Conservation (phyloP, 257 asterid species). For the Phtheirospermum japonicum region DNA sequence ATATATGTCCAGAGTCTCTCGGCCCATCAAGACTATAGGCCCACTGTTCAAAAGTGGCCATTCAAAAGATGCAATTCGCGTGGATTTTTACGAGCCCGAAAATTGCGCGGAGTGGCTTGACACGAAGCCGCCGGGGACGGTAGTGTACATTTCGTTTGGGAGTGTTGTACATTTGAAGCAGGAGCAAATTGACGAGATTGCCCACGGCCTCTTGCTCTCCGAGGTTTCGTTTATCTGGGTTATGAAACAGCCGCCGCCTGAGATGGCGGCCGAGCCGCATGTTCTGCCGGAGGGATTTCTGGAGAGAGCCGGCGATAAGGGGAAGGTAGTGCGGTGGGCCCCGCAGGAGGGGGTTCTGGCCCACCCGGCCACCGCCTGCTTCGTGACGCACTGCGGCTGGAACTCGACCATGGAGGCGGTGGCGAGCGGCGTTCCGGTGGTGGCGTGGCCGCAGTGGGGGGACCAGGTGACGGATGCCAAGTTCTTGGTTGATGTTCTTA, state of each 20-base stretch:
- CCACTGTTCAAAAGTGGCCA: slow-evolving; percentile 45
- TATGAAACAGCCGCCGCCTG: slow-evolving; percentile 14
- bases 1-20: slow-evolving; percentile 41
- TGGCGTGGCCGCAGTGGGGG: slow-evolving; percentile 85
- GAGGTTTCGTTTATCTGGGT: slow-evolving; percentile 67
- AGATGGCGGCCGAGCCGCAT: slow-evolving; percentile 39
- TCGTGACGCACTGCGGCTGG: slow-evolving; percentile 88
- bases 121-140: slow-evolving; percentile 45
- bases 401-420: slow-evolving; percentile 80
- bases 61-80: slow-evolving; percentile 26
- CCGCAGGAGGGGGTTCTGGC: slow-evolving; percentile 73
- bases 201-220: slow-evolving; percentile 50
- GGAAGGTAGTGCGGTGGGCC: slow-evolving; percentile 65
- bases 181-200: slow-evolving; percentile 69
- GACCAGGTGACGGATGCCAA: slow-evolving; percentile 88
- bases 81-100: slow-evolving; percentile 44
- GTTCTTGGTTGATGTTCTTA: slow-evolving; percentile 66
- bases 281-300: slow-evolving; percentile 50
- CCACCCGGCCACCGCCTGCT: slow-evolving; percentile 70
- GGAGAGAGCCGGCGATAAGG: slow-evolving; percentile 28
- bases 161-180: slow-evolving; percentile 54
- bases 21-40: slow-evolving; percentile 57
- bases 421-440: slow-evolving; percentile 66
- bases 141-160: slow-evolving; percentile 80
- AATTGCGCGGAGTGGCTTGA: slow-evolving; percentile 58